These are phyloP conservation scores for Anthoceros angustus DNA, from an alignment of 225 moss, liverwort and hornwort species.

Conservation along the genomic window DNA sequence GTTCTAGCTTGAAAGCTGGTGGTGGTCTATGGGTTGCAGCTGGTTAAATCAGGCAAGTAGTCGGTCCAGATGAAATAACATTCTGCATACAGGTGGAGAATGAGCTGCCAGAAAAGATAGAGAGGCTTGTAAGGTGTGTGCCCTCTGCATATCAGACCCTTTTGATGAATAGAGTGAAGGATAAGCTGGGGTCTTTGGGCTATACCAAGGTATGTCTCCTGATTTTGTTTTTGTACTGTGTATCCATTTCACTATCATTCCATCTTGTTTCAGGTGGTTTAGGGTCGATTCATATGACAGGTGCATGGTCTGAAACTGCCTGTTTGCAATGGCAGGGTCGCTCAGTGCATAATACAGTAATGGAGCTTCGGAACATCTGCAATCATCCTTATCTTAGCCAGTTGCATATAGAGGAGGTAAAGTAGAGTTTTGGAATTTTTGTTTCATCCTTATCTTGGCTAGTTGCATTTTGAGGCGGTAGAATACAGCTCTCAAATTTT, in stretches of 20 bases:
- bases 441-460: no score
- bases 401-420: slow-evolving; percentile 92
- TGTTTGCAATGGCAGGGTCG: slow-evolving; percentile 42
- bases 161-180: slow-evolving; percentile 93
- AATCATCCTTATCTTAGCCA: slow-evolving; percentile 98
- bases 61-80: background rate
- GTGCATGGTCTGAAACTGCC: background rate
- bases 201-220: slow-evolving; percentile 58
- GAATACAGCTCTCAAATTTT: no score
- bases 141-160: slow-evolving; percentile 93
- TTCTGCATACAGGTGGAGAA: slow-evolving; percentile 69
- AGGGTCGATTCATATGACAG: background rate
- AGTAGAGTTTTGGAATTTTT: background rate
- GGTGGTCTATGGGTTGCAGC: no score
- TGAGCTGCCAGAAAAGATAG: slow-evolving; percentile 97
- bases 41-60: no score
- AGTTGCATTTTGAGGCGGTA: no score
- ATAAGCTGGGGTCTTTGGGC: slow-evolving; percentile 72
- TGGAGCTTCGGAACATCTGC: slow-evolving; percentile 99
- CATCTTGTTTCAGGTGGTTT: background rate
- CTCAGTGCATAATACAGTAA: slow-evolving; percentile 96
- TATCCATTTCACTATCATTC: background rate
- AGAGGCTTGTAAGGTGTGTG: slow-evolving; percentile 85
- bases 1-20: no score
- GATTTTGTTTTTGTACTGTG: background rate